Percentiles rank a stretch among this genome's conserved stretches.
Conservation (phyloP, 164 flowering plant species). For the Piper betle region DNA sequence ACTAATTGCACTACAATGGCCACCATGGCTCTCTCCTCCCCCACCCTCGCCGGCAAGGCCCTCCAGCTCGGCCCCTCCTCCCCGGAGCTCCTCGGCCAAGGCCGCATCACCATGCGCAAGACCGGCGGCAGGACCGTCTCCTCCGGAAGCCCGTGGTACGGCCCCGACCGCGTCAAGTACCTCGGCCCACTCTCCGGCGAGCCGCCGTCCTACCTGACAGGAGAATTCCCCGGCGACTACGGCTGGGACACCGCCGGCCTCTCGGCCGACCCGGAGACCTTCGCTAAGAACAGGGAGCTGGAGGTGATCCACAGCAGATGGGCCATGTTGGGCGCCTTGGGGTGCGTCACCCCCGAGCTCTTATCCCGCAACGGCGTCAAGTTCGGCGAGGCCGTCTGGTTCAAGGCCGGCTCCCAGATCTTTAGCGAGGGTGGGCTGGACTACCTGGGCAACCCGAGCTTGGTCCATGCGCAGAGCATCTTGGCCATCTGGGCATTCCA, state of each 20-base stretch:
- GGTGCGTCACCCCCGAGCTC: slow-evolving; percentile 12
- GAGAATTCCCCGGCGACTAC: slow-evolving; percentile 45
- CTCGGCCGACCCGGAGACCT: slow-evolving; percentile 13
- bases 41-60: slow-evolving; percentile 28
- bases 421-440: slow-evolving; percentile 14
- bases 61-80: slow-evolving; percentile 19
- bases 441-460: slow-evolving; percentile 11
- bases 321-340: slow-evolving; percentile 9
- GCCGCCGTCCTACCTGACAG: slow-evolving; percentile 37
- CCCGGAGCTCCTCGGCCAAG: slow-evolving; percentile 18
- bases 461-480: slow-evolving; percentile 13
- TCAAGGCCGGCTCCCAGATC: slow-evolving; percentile 13
- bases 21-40: slow-evolving; percentile 34
- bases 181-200: slow-evolving; percentile 42
- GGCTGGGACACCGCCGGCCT: slow-evolving; percentile 14
- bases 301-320: slow-evolving; percentile 6
- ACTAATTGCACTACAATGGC: slow-evolving; percentile 19
- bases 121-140: slow-evolving; percentile 9
- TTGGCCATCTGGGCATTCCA: slow-evolving; percentile 12
- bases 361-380: slow-evolving; percentile 8
- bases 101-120: slow-evolving; percentile 31
- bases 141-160: slow-evolving; percentile 33
- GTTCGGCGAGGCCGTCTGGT: slow-evolving; percentile 14
- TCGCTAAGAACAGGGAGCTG: slow-evolving; percentile 11
- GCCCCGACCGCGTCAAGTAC: slow-evolving; percentile 33